Conservation (phyloP, 2,329 filamentous ascomycete species). For the Lachnellula cervina region DNA sequence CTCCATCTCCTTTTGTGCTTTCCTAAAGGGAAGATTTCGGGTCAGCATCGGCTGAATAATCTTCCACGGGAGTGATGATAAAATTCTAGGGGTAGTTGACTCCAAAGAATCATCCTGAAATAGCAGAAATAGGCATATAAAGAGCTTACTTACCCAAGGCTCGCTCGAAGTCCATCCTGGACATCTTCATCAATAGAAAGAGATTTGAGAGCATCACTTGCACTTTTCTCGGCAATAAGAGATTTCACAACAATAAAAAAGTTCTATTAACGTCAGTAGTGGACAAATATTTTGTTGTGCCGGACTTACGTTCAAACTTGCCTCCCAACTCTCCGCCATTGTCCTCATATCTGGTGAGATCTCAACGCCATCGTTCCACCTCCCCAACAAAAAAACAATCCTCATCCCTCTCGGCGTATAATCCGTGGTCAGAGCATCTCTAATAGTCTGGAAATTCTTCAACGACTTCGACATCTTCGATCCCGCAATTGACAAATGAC, state of each 20-base stretch:
- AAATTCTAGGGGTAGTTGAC: too few relatives aligned
- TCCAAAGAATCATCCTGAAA: too few relatives aligned
- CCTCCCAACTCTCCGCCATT: conserved; percentile 73
- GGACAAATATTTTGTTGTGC: not conserved
- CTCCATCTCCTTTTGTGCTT: conserved; percentile 51
- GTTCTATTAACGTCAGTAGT: conserved; percentile 38
- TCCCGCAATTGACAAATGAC: conserved; percentile 81
- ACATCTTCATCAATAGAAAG: conserved; percentile 37
- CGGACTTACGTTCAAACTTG: conserved; percentile 58
- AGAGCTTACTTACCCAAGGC: not conserved
- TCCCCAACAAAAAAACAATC: conserved; percentile 80
- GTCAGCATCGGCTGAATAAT: conserved; percentile 1
- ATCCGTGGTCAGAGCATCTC: conserved; percentile 64
- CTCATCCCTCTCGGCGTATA: conserved; percentile 78
- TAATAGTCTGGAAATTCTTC: conserved; percentile 94
- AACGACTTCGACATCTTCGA: conserved; percentile 95
- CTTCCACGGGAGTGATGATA: not conserved
- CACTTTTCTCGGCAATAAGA: conserved; percentile 42
- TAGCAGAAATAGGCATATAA: too few relatives aligned
- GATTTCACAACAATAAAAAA: conserved; percentile 56
- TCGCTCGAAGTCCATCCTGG: conserved; percentile 28
- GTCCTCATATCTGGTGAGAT: conserved; percentile 79
- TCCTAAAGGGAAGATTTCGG: conserved; percentile 44
- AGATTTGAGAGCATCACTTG: conserved; percentile 23
- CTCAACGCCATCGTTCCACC: conserved; percentile 88